phyloP scores from a whole-genome alignment of 2,329 filamentous ascomycete genomes.

The Pezicula radicicola region DNA sequence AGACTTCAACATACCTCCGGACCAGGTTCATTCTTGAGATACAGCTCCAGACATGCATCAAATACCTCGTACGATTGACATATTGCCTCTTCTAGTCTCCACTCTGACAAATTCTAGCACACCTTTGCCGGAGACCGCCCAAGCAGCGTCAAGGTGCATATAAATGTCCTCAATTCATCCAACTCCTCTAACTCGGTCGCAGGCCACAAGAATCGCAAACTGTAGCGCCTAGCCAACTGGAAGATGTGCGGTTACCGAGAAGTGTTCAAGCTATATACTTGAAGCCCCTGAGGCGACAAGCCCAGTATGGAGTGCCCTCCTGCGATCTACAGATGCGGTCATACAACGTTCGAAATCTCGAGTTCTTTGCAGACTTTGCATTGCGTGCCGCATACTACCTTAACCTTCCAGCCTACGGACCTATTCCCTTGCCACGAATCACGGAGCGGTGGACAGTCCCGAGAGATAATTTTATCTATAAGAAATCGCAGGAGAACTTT shows the following conservation, averaged over 20 bases:
- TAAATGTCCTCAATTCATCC: too few species aligned
- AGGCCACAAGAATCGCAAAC: too few species aligned
- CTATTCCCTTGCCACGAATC: constrained; percentile 80
- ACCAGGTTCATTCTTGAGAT: too few species aligned
- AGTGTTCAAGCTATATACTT: constrained; percentile 84
- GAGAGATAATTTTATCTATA: constrained; percentile 85
- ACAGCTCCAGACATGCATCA: too few species aligned
- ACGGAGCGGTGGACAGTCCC: constrained; percentile 95
- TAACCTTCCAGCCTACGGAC: constrained; percentile 79
- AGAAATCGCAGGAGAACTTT: constrained; percentile 98
- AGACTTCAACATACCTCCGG: too few species aligned
- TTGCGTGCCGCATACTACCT: constrained; percentile 94
- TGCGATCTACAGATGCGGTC: constrained; percentile 93
- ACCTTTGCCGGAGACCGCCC: too few species aligned
- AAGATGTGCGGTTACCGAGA: constrained; percentile 61
- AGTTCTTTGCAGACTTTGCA: constrained; percentile 94
- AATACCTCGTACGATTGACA: too few species aligned
- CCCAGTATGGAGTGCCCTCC: constrained; percentile 74
- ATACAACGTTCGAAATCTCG: constrained; percentile 83
- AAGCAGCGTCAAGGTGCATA: too few species aligned
- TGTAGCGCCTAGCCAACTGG: too few species aligned
- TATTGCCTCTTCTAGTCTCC: too few species aligned
- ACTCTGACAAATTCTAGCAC: too few species aligned
- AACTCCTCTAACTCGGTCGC: too few species aligned
- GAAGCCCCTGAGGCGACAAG: constrained; percentile 72